phyloP scores from a whole-genome alignment of 805 yeast genomes.

The Teunomyces tritomae region DNA sequence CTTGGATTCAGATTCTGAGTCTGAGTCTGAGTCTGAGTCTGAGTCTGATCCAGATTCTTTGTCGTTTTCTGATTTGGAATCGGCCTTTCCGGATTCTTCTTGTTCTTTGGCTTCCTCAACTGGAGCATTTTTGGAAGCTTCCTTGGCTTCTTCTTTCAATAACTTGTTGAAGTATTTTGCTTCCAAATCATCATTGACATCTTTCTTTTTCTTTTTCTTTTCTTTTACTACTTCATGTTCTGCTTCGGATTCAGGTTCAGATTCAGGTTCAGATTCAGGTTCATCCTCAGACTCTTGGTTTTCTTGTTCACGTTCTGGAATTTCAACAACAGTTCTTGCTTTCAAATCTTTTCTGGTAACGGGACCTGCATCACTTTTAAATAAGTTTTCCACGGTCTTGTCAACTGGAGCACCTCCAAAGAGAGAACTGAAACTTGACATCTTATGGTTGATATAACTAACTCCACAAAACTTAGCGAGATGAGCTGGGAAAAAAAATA shows the following conservation, averaged over 20 bases:
- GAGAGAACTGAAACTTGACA: conserved; percentile 36
- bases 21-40: conserved; percentile 17
- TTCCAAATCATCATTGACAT: conserved; percentile 52
- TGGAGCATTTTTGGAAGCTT: conserved; percentile 5
- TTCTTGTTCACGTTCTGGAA: conserved; percentile 15
- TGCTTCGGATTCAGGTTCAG: conserved; percentile 11
- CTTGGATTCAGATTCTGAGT: conserved; percentile 14
- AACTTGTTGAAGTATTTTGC: conserved; percentile 51
- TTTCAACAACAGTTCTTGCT: conserved; percentile 29
- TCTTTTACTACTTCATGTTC: conserved; percentile 21
- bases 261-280: not conserved
- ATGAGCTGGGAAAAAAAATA: conserved; percentile 4
- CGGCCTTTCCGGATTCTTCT: conserved; percentile 7
- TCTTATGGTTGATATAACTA: conserved; percentile 8
- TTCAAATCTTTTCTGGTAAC: conserved; percentile 37
- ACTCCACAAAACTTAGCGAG: not conserved
- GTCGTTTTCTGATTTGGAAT: conserved; percentile 4
- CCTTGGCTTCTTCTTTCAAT: conserved; percentile 35
- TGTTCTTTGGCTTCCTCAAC: conserved; percentile 16
- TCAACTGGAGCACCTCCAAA: conserved; percentile 33
- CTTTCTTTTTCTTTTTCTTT: conserved; percentile 20
- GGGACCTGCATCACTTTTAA: conserved; percentile 42
- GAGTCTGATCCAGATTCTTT: conserved; percentile 5
- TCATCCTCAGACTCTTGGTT: conserved; percentile 16
- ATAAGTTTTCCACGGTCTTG: conserved; percentile 28